Conservation (phyloP, 768 basidiomycete genomes). For the Trametes coccinea region DNA sequence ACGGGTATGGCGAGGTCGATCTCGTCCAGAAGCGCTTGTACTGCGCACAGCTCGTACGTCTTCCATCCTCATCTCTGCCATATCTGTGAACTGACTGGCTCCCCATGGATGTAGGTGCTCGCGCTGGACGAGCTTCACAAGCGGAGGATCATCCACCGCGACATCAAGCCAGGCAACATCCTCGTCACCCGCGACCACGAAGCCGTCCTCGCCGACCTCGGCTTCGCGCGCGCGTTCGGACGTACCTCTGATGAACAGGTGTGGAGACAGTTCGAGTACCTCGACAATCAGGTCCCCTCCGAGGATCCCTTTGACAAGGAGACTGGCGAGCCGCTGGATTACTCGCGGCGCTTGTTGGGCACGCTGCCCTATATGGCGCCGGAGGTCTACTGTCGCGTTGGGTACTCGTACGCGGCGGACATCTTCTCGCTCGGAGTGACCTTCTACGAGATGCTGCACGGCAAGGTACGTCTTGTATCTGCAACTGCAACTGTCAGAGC, state of each 20-base stretch:
- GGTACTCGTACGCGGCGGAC: slow-evolving; percentile 44
- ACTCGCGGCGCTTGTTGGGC: slow-evolving; percentile 30
- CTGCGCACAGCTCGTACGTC: slow-evolving; percentile 22
- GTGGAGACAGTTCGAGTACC: slow-evolving; percentile 1
- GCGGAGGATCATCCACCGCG: slow-evolving; percentile 28
- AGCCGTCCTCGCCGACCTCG: slow-evolving; percentile 28
- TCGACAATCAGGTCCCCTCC: slow-evolving; percentile 20
- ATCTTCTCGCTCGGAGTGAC: slow-evolving; percentile 47
- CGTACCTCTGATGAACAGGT: background rate
- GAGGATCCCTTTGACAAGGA: background rate
- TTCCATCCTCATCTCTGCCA: background rate
- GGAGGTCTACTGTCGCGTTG: slow-evolving; percentile 36
- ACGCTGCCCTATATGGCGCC: slow-evolving; percentile 51
- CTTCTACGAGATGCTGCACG: slow-evolving; percentile 25
- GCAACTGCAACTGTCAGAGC: background rate
- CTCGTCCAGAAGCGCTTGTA: slow-evolving; percentile 1
- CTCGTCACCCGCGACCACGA: slow-evolving; percentile 21
- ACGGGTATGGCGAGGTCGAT: background rate
- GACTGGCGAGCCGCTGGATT: background rate
- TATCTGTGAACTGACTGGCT: background rate
- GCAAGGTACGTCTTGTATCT: slow-evolving; percentile 4
- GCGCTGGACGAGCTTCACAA: slow-evolving; percentile 22
- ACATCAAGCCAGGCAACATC: slow-evolving; percentile 33
- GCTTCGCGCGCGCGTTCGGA: slow-evolving; percentile 28
- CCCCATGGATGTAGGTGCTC: slow-evolving; percentile 9